Evolutionary conservation across 768 basidiomycete species (phyloP).

Genomic region (Suillus subaureus): DNA sequence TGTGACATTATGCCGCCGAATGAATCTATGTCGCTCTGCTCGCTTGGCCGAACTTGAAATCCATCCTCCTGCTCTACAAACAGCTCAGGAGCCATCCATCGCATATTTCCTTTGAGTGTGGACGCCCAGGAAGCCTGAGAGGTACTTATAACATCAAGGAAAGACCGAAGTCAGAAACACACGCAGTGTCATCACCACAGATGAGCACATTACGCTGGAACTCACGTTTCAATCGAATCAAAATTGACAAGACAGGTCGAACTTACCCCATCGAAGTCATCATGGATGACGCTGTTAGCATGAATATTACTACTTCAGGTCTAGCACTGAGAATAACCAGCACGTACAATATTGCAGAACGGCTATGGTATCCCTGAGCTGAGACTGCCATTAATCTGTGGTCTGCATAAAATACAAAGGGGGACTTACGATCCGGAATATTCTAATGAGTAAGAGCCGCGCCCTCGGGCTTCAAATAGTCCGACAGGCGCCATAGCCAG

Average conservation of each 20-base stretch:
- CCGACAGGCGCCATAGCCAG: too few species aligned
- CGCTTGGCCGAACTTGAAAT: conserved; percentile 10
- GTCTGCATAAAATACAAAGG: neutral
- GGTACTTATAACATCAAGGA: conserved; percentile 24
- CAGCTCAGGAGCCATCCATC: conserved; percentile 49
- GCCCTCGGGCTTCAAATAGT: conserved; percentile 21
- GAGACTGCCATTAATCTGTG: neutral
- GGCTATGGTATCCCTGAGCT: conserved; percentile 10
- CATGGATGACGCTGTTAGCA: conserved; percentile 39
- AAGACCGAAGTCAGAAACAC: conserved; percentile 42
- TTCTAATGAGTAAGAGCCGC: conserved; percentile 8
- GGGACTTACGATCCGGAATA: conserved; percentile 20
- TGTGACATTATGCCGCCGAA: conserved; percentile 37
- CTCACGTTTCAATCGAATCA: neutral
- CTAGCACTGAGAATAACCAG: neutral
- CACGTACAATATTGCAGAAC: conserved; percentile 24
- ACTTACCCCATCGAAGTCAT: conserved; percentile 48
- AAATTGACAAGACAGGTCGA: neutral
- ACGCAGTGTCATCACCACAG: conserved; percentile 31
- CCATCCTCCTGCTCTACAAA: conserved; percentile 35
- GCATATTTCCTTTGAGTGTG: conserved; percentile 45
- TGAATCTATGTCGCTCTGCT: conserved; percentile 46
- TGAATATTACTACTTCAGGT: neutral
- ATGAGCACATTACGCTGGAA: conserved; percentile 39
- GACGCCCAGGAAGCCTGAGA: conserved; percentile 28